Evolutionary conservation across 2,329 filamentous ascomycete species (phyloP), one percentile per base, ranked within the genome.

Genomic region (Ophiostoma fasciatum): DNA sequence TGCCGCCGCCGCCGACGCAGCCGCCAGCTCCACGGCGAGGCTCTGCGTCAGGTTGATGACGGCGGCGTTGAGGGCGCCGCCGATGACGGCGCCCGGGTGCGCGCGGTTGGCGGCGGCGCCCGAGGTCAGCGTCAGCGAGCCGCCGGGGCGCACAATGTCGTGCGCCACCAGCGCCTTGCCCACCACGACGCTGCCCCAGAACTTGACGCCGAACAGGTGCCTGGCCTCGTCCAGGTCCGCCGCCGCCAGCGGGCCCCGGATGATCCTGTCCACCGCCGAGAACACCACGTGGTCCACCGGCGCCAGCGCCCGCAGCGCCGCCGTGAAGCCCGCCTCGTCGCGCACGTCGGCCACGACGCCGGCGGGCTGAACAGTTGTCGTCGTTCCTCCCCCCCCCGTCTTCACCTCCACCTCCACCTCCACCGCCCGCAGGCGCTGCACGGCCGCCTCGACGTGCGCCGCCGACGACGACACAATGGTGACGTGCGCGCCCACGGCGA

Each of bases 271-370:
- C 8, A 59, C 54, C 20, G 51, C 46, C 4, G 55, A 56, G 42
- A 58, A 58, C 20, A 60, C 48, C 7, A 59, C 41, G 42, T 60
- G 57, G 43, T 59, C 54, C 8, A 59, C 44, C 7, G 55, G 56
- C 2, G 53, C 55, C 5, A 58, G 44, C 2, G 40, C 37, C 13
- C 44, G 36, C 10, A 60, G 47, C 3, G 53, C 41, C 27, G 49
- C 30, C 1, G 52, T 52, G 38, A 56, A 57, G 10, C 42, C 40
- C 6, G 40, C 45, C 40, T 58, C 56, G 35, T 58, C 49, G 21
- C 51, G 51, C 6, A 58, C 53, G 41, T 58, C 43, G 28, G 51
- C 56, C 1, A 53, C 51, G 10, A 41, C 31, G 12, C 56, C 55
- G n/a, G 36, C n/a, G 4, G 48, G 45, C 5, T 46, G 47, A 10